Evolutionary conservation across 192 early-diverging fungal genomes (phyloP).

Genomic region (Dispira parvispora): DNA sequence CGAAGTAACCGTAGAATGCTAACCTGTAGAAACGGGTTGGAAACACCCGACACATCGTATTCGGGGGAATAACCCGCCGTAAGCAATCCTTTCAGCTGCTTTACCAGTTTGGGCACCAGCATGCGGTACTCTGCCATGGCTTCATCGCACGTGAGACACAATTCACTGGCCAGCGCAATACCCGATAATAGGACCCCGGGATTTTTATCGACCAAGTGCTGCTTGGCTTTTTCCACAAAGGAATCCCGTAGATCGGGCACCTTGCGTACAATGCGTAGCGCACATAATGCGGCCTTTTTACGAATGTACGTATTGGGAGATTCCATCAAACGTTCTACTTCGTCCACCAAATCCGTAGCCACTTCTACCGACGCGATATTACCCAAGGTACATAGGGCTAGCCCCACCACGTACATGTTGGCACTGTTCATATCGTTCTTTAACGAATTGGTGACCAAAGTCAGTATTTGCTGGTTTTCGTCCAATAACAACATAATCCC

Average conservation of each 20-base stretch:
- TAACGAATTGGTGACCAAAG: conserved; percentile 92
- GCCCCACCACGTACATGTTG: conserved; percentile 93
- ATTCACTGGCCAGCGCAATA: conserved; percentile 73
- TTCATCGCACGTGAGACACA: conserved; percentile 58
- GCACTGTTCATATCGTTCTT: conserved; percentile 94
- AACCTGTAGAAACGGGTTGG: conserved; percentile 97
- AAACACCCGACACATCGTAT: conserved; percentile 89
- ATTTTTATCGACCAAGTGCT: conserved; percentile 77
- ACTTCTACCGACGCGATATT: conserved; percentile 96
- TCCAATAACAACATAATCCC: conserved; percentile 95
- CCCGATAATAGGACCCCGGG: conserved; percentile 91
- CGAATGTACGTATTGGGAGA: conserved; percentile 86
- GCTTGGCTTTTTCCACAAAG: conserved; percentile 55
- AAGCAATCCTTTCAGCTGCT: conserved; percentile 77
- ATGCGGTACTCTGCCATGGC: conserved; percentile 54
- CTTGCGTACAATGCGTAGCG: conserved; percentile 77
- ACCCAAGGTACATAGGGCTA: conserved; percentile 89
- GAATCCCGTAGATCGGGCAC: conserved; percentile 85
- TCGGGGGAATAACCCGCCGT: conserved; percentile 78
- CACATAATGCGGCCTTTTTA: conserved; percentile 96
- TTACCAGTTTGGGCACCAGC: conserved; percentile 68
- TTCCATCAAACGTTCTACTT: conserved; percentile 83
- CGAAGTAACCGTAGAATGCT: conserved; percentile 80
- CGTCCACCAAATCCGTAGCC: conserved; percentile 79
- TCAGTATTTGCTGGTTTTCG: conserved; percentile 94